Evolutionary conservation across 371 early-diverging fungal species (phyloP).

Genomic region (Mucor mucedo): DNA sequence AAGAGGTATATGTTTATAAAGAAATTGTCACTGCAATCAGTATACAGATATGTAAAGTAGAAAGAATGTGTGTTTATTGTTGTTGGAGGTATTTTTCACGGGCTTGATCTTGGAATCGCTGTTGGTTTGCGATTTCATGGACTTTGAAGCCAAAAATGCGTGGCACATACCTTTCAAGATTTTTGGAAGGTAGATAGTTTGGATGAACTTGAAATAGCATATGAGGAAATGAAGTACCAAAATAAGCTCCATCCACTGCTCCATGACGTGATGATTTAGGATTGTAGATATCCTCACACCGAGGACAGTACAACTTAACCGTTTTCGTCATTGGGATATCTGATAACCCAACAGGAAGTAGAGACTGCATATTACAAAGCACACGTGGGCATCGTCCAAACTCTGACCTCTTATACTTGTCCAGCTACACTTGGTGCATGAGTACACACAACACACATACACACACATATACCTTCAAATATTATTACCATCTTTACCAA

Average conservation of each 20-base stretch:
- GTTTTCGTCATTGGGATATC: constrained; percentile 83
- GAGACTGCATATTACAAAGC: constrained; percentile 82
- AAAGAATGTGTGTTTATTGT: no score
- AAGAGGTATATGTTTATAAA: no score
- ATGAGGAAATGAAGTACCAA: constrained; percentile 97
- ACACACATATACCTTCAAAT: neutral
- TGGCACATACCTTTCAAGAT: constrained; percentile 84
- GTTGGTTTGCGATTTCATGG: constrained; percentile 83
- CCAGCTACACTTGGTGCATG: constrained; percentile 50
- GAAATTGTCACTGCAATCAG: no score
- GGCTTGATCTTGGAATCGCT: constrained; percentile 86
- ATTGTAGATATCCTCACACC: constrained; percentile 95
- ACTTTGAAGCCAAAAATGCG: constrained; percentile 97
- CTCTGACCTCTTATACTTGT: constrained; percentile 85
- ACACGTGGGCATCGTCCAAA: constrained; percentile 97
- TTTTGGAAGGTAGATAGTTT: constrained; percentile 74
- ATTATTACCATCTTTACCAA: constrained; percentile 80
- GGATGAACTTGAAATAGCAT: constrained; percentile 94
- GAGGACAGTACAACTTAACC: constrained; percentile 92
- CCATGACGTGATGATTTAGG: constrained; percentile 84
- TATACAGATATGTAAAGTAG: no score
- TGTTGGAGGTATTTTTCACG: constrained; percentile 58
- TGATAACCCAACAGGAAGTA: constrained; percentile 90
- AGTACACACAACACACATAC: neutral
- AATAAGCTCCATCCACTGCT: constrained; percentile 95